Percentiles rank a stretch among this genome's conserved stretches.
These are phyloP conservation scores for Diaporthe capsici DNA, from an alignment of 2,329 filamentous ascomycete genomes.

Conservation along the genomic window DNA sequence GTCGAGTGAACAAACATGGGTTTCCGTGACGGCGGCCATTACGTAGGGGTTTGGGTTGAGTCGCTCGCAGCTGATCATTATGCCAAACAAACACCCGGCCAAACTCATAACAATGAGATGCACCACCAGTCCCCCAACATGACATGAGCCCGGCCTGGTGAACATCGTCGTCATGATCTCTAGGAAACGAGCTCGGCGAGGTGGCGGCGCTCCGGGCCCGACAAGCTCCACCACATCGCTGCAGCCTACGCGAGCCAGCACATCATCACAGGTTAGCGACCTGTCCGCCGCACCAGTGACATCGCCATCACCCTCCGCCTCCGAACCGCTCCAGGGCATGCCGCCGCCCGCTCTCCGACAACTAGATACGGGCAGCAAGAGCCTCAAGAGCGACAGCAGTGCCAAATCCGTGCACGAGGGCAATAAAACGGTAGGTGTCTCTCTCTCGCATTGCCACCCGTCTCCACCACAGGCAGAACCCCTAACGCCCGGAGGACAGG, in stretches of 20 bases:
- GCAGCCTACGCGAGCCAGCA: constrained; percentile 42
- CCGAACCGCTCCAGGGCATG: constrained; percentile 14
- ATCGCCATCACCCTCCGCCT: constrained; percentile 35
- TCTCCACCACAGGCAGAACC: neutral
- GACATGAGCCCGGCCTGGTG: constrained; percentile 18
- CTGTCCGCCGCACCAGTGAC: constrained; percentile 32
- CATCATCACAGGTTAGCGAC: constrained; percentile 41
- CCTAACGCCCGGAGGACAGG: constrained; percentile 51
- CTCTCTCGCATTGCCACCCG: neutral
- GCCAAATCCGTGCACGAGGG: constrained; percentile 15
- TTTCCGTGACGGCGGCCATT: constrained; percentile 31
- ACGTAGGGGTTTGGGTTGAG: constrained; percentile 10
- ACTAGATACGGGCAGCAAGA: constrained; percentile 33
- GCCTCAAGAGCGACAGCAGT: constrained; percentile 29
- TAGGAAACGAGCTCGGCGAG: constrained; percentile 58
- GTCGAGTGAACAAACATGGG: constrained; percentile 19
- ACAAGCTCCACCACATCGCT: constrained; percentile 44
- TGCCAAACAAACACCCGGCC: constrained; percentile 22
- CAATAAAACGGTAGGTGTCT: constrained; percentile 33
- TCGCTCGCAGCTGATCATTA: constrained; percentile 27
- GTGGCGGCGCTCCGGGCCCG: constrained; percentile 47
- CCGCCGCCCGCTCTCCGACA: constrained; percentile 30
- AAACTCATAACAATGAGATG: constrained; percentile 5
- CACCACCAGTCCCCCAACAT: neutral
- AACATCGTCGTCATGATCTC: constrained; percentile 53